Conservation (phyloP, 495 filamentous ascomycete genomes). For the Penicillium mononematosum region DNA sequence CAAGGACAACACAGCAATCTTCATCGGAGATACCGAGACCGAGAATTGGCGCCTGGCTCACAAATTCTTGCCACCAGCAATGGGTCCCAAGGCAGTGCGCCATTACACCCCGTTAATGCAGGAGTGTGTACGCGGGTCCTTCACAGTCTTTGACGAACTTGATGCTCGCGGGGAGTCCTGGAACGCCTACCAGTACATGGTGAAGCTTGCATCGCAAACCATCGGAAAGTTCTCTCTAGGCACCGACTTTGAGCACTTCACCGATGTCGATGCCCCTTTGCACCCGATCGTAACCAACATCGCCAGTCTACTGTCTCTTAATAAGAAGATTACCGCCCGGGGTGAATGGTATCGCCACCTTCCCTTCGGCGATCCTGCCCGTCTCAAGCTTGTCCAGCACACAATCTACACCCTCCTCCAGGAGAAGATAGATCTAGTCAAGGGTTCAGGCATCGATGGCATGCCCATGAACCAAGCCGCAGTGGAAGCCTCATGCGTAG, state of each 20-base stretch:
- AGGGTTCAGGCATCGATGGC: slow-evolving; percentile 26
- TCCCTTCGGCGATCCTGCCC: slow-evolving; percentile 51
- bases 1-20: slow-evolving; percentile 50
- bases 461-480: slow-evolving; percentile 49
- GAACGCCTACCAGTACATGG: slow-evolving; percentile 58
- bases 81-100: slow-evolving; percentile 53
- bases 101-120: slow-evolving; percentile 56
- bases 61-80: slow-evolving; percentile 54
- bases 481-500: slow-evolving; percentile 42
- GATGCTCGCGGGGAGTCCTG: slow-evolving; percentile 44
- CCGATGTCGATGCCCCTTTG: slow-evolving; percentile 35
- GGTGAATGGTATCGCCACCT: slow-evolving; percentile 51
- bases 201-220: slow-evolving; percentile 53
- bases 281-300: slow-evolving; percentile 40
- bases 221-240: slow-evolving; percentile 49
- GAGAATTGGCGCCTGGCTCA: slow-evolving; percentile 47
- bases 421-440: slow-evolving; percentile 25
- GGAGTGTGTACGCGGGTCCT: slow-evolving; percentile 34
- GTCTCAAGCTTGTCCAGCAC: slow-evolving; percentile 30
- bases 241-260: slow-evolving; percentile 52
- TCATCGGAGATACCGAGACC: slow-evolving; percentile 52
- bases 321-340: slow-evolving; percentile 48
- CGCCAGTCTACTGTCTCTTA: slow-evolving; percentile 42
- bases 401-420: slow-evolving; percentile 28
- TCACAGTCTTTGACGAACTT: slow-evolving; percentile 52